Evolutionary conservation across 768 basidiomycete species (phyloP), one percentile per base, ranked within the genome.

Genomic region (Xanthoconium stramineum): DNA sequence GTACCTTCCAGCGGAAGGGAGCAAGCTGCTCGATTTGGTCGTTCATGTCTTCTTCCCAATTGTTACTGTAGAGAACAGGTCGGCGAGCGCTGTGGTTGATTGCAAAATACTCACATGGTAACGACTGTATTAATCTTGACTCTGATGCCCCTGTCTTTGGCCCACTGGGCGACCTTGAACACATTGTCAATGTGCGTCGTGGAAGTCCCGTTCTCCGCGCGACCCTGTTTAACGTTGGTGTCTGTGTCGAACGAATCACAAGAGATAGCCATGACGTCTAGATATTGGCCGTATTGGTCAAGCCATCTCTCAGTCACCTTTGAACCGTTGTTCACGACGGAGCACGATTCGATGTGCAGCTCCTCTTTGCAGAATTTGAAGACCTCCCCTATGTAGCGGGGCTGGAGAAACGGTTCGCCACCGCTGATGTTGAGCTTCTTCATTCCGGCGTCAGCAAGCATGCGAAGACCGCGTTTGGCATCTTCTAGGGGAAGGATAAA

Each of bases 251-350:
- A 77, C 13, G 70, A 69, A 39, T 77, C 76, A 39, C 76, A 77
- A 1, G 76, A 76, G 3, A 77, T 74, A 0, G 75, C 75, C 68
- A 77, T 76, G 32, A 76, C 65, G 32, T 76, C 75, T 29, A 77
- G 56, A 53, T 73, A 77, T 59, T 65, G 43, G 1, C 76, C 74
- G 32, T 75, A 77, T 6, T 61, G 64, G 40, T 74, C 72, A 19
- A 77, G 36, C 76, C 76, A 77, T 53, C 65, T 71, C 45, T 76
- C 71, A 0, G 75, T 76, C 28, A 77, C 77, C 61, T 74, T 77
- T 12, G 74, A 76, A 0, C 73, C 74, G 44, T 73, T 73, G 62
- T 52, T 71, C 33, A 73, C 70, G 24, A 73, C 66, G 7, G 70
- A 66, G 33, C 69, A 74, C 7, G 74, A 71, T 39, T 75, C 74